Evolutionary conservation across 1,139 yeast genomes (phyloP).

Genomic region (Petasospora rhodanensis): DNA sequence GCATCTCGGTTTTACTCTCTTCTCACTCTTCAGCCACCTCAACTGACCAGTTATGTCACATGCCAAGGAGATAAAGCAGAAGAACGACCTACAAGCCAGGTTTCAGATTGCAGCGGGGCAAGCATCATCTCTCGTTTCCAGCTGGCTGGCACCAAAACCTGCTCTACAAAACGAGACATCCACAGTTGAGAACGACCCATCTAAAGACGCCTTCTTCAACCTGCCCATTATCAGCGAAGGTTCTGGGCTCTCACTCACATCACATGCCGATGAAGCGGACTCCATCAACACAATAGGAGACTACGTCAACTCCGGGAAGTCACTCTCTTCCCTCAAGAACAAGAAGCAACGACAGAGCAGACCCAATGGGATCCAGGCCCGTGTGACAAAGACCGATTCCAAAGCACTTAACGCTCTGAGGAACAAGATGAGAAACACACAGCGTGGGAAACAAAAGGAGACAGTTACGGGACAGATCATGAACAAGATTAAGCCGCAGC

Average conservation of each 20-base stretch:
- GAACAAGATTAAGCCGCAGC: background rate
- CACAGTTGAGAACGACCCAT: constrained; percentile 10
- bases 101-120: constrained; percentile 40
- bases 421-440: constrained; percentile 20
- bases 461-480: background rate
- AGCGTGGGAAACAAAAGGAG: constrained; percentile 4
- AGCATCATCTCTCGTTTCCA: constrained; percentile 32
- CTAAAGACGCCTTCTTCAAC: constrained; percentile 30
- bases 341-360: constrained; percentile 16
- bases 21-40: too few relatives aligned
- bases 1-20: too few relatives aligned
- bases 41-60: too few relatives aligned
- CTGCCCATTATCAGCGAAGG: constrained; percentile 44
- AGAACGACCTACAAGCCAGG: constrained; percentile 43
- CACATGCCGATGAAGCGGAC: background rate
- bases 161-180: background rate
- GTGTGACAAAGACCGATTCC: constrained; percentile 12
- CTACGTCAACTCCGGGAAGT: constrained; percentile 22
- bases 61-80: constrained; percentile 38
- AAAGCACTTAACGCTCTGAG: constrained; percentile 22
- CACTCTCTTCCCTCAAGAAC: constrained; percentile 14
- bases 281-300: constrained; percentile 23
- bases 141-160: constrained; percentile 35
- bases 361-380: constrained; percentile 9
- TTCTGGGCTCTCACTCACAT: constrained; percentile 28